phyloP scores from a whole-genome alignment of 257 asterid species.

The Linaria vulgaris region DNA sequence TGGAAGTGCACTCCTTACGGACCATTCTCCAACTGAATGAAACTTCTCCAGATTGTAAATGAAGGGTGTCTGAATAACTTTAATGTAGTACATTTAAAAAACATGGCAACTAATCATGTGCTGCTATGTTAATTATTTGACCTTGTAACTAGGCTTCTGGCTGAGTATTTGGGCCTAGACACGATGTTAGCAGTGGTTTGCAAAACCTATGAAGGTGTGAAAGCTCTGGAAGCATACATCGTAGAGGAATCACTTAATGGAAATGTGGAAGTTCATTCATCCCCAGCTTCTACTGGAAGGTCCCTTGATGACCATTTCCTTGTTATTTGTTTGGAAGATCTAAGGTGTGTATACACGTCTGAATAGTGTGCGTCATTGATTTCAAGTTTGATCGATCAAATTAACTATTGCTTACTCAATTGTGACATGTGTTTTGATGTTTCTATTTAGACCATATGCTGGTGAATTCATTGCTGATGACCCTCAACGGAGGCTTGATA shows the following conservation, averaged over 20 bases:
- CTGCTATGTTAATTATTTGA: conserved; percentile 27
- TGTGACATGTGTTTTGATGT: conserved; percentile 23
- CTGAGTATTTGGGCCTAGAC: conserved; percentile 72
- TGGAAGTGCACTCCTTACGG: too few relatives aligned
- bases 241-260: conserved; percentile 51
- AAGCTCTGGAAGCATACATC: conserved; percentile 62
- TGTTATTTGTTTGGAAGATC: conserved; percentile 65
- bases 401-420: conserved; percentile 9
- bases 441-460: conserved; percentile 54
- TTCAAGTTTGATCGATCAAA: conserved; percentile 22
- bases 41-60: conserved; percentile 10
- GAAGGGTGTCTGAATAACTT: conserved; percentile 14
- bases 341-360: conserved; percentile 41
- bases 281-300: conserved; percentile 52
- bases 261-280: conserved; percentile 57
- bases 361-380: conserved; percentile 18
- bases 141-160: conserved; percentile 56
- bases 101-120: conserved; percentile 16
- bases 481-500: conserved; percentile 74
- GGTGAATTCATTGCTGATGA: conserved; percentile 69
- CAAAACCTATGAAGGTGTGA: conserved; percentile 59
- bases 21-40: conserved; percentile 3
- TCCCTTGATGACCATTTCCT: conserved; percentile 48
- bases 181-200: conserved; percentile 81
- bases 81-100: conserved; percentile 22